phyloP scores from a whole-genome alignment of 208 protist species.

The Leishmania martiniquensis region DNA sequence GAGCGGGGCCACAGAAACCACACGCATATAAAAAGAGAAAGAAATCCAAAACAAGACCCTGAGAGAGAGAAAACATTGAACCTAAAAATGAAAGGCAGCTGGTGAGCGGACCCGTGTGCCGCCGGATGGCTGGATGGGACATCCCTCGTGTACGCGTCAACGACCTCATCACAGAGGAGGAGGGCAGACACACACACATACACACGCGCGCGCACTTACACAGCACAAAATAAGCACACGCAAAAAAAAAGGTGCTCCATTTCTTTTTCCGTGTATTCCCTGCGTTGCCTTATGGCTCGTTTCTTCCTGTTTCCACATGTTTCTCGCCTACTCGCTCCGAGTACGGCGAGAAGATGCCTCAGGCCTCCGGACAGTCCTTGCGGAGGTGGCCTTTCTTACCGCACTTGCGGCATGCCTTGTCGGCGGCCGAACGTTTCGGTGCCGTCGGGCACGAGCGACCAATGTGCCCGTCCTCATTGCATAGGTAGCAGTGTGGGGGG shows the following conservation, averaged over 20 bases:
- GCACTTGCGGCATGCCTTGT: slow-evolving; percentile 74
- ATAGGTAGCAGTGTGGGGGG: slow-evolving; percentile 75
- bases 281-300: not conserved
- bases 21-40: not conserved
- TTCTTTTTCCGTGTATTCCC: not conserved
- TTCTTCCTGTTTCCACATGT: not conserved
- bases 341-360: not conserved
- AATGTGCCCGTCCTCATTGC: slow-evolving; percentile 84
- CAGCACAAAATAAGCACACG: not conserved
- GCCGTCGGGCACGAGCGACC: slow-evolving; percentile 70
- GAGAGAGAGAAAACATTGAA: not conserved
- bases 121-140: not conserved
- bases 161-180: not conserved
- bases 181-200: not conserved
- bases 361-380: slow-evolving; percentile 69
- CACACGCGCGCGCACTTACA: not conserved
- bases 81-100: not conserved
- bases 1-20: no score
- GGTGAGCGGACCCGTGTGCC: not conserved
- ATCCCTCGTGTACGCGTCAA: not conserved
- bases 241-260: not conserved
- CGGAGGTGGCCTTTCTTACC: slow-evolving; percentile 80
- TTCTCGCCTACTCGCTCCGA: not conserved
- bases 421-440: slow-evolving; percentile 35
- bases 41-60: not conserved